Percentiles rank a stretch among this genome's conserved stretches.
phyloP scores from a whole-genome alignment of 306 rosid species.

The Urtica urens region DNA sequence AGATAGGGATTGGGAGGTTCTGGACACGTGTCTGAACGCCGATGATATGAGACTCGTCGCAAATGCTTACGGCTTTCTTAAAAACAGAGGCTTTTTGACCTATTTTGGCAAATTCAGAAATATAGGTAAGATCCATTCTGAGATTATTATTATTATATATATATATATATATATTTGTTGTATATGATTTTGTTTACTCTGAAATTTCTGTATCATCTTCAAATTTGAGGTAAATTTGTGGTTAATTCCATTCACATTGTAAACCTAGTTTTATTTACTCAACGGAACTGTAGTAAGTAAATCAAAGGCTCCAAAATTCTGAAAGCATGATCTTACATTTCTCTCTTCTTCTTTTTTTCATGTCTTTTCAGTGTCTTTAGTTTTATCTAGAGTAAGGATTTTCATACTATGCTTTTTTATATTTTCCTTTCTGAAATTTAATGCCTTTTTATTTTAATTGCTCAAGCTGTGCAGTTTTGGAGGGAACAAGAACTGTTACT shows the following conservation, averaged over 20 bases:
- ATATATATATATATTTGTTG: not conserved
- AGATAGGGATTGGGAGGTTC: slow-evolving; percentile 86
- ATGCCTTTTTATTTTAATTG: not conserved
- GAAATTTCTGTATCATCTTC: not conserved
- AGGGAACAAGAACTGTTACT: slow-evolving; percentile 72
- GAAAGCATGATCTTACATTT: too few species aligned
- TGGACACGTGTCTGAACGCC: slow-evolving; percentile 91
- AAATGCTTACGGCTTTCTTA: slow-evolving; percentile 64
- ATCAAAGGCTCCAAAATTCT: too few species aligned
- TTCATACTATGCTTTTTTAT: too few species aligned
- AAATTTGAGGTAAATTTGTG: too few species aligned
- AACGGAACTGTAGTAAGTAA: too few species aligned
- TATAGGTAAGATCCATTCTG: slow-evolving; percentile 44
- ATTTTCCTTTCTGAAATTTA: slow-evolving; percentile 2
- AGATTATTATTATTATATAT: too few species aligned
- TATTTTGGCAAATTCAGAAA: slow-evolving; percentile 82
- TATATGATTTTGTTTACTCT: not conserved
- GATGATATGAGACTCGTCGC: slow-evolving; percentile 87
- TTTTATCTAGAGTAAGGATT: too few species aligned
- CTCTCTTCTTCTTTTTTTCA: too few species aligned
- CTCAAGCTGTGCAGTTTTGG: slow-evolving; percentile 46
- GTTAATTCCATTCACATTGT: too few species aligned
- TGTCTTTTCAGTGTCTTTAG: too few species aligned
- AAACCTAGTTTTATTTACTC: too few species aligned
- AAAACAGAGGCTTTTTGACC: slow-evolving; percentile 71